Base-by-base conservation (phyloP, 768 basidiomycete genomes). In the Lepiota brunneoincarnata region DNA sequence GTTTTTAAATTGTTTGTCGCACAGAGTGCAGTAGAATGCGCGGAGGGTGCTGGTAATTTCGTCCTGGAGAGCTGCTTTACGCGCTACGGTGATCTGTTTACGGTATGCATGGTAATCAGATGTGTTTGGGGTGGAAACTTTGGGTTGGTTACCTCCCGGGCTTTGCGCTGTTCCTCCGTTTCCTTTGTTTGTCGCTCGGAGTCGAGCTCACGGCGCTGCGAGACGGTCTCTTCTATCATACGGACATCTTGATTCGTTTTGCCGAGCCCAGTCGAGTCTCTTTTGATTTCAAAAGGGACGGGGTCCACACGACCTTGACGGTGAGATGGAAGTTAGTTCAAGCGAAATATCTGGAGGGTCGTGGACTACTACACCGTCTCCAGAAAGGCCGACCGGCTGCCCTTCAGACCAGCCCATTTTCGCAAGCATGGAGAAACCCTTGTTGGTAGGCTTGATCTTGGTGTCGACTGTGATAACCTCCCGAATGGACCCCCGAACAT, bases 321-420 rank as follows among this genome's bases (percentile, higher is more conserved):
- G 37, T 41, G 20, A 34, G 34, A 31, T 40, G 26, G 41, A 35
- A 31, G 31, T 57, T 45, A 57, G 17, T 18, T 21, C 17, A 26
- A 17, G 10, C 24, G 20, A 38, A 11, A 36, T 34, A 31, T 11
- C 17, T 35, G 18, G 43, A 11, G n/a, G 37, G 35, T n/a, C 34
- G 31, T 31, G 44, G 31, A 18, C 24, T 35, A 36, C 60, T 72
- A 17, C 57, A 91, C 91, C 91, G 55, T 91, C 87, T 24, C 78
- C 83, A 48, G 89, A 87, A 14, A 89, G 61, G 4, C 91, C 91
- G 1, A 93, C 73, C 15, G 87, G 83, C 58, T 86, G 81, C 11
- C 91, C 91, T 63, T 90, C 89, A 0, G 77, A 70, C 91, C 91
- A 93, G 6, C 91, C 91, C 49, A 93, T 79, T 69, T 87, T 92